Evolutionary conservation across 352 stramenopile genomes (phyloP), one percentile per base, ranked within the genome.

Genomic region (Globisporangium alternatum): DNA sequence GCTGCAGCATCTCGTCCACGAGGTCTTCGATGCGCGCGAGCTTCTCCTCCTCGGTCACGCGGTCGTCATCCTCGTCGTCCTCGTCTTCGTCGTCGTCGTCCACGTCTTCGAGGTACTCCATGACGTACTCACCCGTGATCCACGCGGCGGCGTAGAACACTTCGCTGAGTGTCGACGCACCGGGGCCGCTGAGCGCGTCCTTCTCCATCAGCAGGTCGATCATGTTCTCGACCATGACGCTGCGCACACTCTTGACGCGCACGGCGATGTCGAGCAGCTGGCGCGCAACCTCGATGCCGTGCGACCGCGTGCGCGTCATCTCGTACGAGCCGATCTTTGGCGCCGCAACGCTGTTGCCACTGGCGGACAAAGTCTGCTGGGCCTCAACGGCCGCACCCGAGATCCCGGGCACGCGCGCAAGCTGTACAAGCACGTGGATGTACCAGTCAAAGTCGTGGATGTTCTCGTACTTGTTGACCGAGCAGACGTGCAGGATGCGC

Each of bases 401-500:
- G 56, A 89, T 81, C 9, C 95, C 94, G 17, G 92, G 85, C 33
- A 99, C 86, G 28, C 97, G 89, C 21, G 93, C 92, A 31, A 99
- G 83, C 58, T 98, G 83, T 21, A 99, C 87, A 9, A 99, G 77
- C n/a, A 99, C 88, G 69, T 97, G 88, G 55, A 99, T 88, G 76
- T 99, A 99, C 98, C 98, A 99, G 59, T 91, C 81, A 78, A 99
- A 99, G 73, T 99, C 97, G 64, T 93, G 79, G 44, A 99, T 87
- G 68, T 98, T 97, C 51, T 95, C 86, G 77, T 99, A 99, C 77
- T 99, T 99, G 75, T 99, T 97, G 17, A 92, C 77, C 6, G 87
- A 97, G 75, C 97, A 99, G 73, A 99, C 97, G 63, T 95, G 86
- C 48, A 99, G 69, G 67, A 99, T 99, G 60, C 97, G 95, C 52